phyloP scores from a whole-genome alignment of 2,329 filamentous ascomycete genomes.

The Spiromastix sp. region DNA sequence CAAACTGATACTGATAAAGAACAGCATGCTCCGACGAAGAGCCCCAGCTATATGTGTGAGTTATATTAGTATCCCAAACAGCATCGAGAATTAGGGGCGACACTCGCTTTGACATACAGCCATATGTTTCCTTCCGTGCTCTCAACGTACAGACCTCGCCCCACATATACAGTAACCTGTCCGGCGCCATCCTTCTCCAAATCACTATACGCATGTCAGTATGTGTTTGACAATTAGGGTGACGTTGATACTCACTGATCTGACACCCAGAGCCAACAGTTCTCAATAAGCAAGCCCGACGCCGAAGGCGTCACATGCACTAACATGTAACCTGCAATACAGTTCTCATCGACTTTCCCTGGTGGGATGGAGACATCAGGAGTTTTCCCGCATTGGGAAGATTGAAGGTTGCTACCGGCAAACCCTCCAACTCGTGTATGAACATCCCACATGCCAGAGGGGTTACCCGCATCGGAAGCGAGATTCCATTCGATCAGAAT shows the following conservation, averaged over 20 bases:
- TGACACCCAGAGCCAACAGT: conserved; percentile 81
- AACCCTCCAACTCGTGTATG: conserved; percentile 87
- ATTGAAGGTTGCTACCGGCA: conserved; percentile 73
- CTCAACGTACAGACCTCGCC: conserved; percentile 73
- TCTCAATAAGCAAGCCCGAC: conserved; percentile 75
- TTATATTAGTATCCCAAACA: too few relatives aligned
- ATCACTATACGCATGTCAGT: too few relatives aligned
- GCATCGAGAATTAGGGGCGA: too few relatives aligned
- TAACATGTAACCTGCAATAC: conserved; percentile 61
- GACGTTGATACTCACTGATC: too few relatives aligned
- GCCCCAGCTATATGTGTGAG: too few relatives aligned
- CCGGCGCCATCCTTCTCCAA: conserved; percentile 62
- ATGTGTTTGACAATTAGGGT: too few relatives aligned
- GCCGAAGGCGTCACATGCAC: conserved; percentile 45
- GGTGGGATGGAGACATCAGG: conserved; percentile 51
- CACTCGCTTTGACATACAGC: conserved; percentile 77
- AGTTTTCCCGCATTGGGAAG: conserved; percentile 68
- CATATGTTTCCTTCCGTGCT: conserved; percentile 65
- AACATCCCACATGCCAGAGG: conserved; percentile 84
- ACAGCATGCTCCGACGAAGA: conserved; percentile 51
- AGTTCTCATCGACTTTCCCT: conserved; percentile 56
- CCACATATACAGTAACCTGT: conserved; percentile 70
- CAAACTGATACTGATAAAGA: conserved; percentile 73
- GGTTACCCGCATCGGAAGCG: conserved; percentile 51
- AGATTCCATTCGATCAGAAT: conserved; percentile 92